Evolutionary conservation across 257 asterid genomes (phyloP).

Genomic region (Forsythia suspensa): DNA sequence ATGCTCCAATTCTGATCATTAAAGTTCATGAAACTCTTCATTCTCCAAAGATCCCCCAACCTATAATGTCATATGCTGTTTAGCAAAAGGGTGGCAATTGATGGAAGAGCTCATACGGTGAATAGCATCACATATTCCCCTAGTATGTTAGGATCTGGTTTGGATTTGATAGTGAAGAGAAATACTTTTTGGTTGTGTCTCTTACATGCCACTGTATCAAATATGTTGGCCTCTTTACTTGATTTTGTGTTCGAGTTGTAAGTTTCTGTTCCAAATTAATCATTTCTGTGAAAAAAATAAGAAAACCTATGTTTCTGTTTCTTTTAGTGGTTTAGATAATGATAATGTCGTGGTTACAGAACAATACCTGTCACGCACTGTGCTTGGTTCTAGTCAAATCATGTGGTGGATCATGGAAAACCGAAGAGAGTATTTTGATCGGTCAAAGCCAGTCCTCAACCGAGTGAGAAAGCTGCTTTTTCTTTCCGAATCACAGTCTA

Average conservation of each 20-base stretch:
- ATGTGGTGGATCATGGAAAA: constrained; percentile 99
- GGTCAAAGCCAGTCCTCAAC: constrained; percentile 77
- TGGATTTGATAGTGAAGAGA: background rate
- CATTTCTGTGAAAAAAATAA: constrained; percentile 9
- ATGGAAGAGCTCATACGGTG: background rate
- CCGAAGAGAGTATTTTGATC: constrained; percentile 81
- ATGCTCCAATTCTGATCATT: background rate
- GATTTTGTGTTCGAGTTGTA: background rate
- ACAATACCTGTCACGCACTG: constrained; percentile 75
- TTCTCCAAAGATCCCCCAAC: background rate
- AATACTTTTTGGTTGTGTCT: background rate
- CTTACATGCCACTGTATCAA: background rate
- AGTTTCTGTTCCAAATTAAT: background rate
- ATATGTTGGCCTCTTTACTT: background rate
- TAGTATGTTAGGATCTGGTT: background rate
- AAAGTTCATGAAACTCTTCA: background rate
- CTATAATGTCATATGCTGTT: background rate
- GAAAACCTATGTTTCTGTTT: background rate
- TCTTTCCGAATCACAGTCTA: constrained; percentile 80
- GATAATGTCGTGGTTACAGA: constrained; percentile 48
- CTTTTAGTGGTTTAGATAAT: background rate
- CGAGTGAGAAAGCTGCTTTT: constrained; percentile 83
- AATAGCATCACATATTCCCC: background rate
- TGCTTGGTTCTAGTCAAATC: constrained; percentile 87
- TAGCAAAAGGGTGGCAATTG: background rate